Base-by-base conservation (phyloP, 371 early-diverging fungal species). In the Rhizopus stolonifer region DNA sequence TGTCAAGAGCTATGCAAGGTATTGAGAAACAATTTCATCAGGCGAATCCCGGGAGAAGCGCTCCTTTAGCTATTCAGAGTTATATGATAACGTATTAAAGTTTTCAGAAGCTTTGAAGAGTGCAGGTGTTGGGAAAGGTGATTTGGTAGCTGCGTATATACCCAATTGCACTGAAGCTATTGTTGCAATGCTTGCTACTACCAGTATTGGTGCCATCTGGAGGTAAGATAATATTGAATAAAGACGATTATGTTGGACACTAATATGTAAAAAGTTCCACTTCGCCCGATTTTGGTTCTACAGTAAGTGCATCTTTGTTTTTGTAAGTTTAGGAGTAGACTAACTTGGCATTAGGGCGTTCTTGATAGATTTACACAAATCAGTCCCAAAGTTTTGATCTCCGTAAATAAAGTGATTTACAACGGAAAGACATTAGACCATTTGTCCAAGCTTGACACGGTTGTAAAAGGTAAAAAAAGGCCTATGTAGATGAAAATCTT, bases 181-280 rank as follows among this genome's bases (percentile, higher is more conserved):
- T 10, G 68, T 97, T 50, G 87, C 86, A 36, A 91, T 96, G 86
- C 77, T 99, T 17, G 98, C 99, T 3, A 84, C 96, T 11, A 84
- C 93, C 3, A 86, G 93, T 52, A 76, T 99, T 32, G 99, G 99
- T 15, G 93, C 96, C 17, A 87, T 98, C 44, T 99, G 97, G 92
- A 95, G 90, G 68, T 88, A 84, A 29, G 31, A 29, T 29, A 29
- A n/a, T n/a, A n/a, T n/a, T n/a, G n/a, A n/a, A n/a, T n/a, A n/a
- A n/a, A n/a, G n/a, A n/a, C n/a, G n/a, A n/a, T n/a, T 10, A 26
- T 13, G 21, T 31, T 39, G 1, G 29, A 29, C 13, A 13, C 10
- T 29, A 2, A 0, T 39, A 6, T 11, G 13, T 17, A 50, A 13
- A 18, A 47, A 74, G 85, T 55, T 88, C 88, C 0, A 86, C 96